Conservation (phyloP, 2,329 filamentous ascomycete species). For the Aureobasidium melanogenum region DNA sequence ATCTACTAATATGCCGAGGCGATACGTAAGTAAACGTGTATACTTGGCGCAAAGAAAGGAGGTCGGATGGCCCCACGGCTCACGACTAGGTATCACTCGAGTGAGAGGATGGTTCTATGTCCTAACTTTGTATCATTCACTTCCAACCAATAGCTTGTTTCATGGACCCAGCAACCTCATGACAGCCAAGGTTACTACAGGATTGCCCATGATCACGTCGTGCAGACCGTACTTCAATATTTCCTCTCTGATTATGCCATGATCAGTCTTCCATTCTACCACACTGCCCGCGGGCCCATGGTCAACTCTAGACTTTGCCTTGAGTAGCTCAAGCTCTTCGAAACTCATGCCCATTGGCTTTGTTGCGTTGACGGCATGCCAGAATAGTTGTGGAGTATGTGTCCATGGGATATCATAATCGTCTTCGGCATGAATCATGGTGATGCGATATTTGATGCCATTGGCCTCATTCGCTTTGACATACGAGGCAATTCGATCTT, state of each 20-base stretch:
- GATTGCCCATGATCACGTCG: conserved; percentile 51
- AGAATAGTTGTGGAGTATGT: conserved; percentile 44
- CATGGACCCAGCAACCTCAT: conserved; percentile 27
- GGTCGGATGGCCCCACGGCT: too few relatives aligned
- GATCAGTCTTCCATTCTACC: conserved; percentile 38
- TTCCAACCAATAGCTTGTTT: background rate
- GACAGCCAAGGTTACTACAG: conserved; percentile 44
- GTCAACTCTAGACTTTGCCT: conserved; percentile 29
- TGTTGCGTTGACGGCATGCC: conserved; percentile 47
- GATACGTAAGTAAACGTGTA: too few relatives aligned
- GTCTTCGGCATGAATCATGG: conserved; percentile 44
- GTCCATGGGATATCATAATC: conserved; percentile 44
- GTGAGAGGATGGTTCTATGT: too few relatives aligned
- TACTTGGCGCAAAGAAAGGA: too few relatives aligned
- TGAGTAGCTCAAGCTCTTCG: conserved; percentile 40
- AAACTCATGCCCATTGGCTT: conserved; percentile 28
- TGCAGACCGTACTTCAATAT: conserved; percentile 49
- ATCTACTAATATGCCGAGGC: background rate
- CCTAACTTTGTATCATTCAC: too few relatives aligned
- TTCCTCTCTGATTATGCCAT: conserved; percentile 45
- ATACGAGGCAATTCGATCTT: conserved; percentile 39
- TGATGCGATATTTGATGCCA: conserved; percentile 34
- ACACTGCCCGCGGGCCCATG: conserved; percentile 43
- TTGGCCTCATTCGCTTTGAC: conserved; percentile 31
- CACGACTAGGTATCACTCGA: too few relatives aligned